phyloP scores from a whole-genome alignment of 148 eudicot genomes.

The Chenopodium formosanum region DNA sequence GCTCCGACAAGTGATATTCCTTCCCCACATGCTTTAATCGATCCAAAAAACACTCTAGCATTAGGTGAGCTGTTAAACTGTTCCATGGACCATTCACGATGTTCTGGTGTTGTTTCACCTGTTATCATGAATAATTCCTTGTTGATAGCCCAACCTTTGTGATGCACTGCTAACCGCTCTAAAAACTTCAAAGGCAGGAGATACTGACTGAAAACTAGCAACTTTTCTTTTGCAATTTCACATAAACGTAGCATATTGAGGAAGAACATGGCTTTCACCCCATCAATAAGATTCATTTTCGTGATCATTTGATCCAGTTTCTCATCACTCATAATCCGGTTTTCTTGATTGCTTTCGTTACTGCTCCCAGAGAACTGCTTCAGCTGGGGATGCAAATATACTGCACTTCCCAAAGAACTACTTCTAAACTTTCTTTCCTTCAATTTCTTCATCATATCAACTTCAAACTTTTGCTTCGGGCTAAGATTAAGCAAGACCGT shows the following conservation, averaged over 20 bases:
- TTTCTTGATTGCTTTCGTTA: conserved; percentile 28
- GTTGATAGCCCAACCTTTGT: conserved; percentile 54
- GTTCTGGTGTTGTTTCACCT: conserved; percentile 56
- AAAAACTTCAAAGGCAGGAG: conserved; percentile 68
- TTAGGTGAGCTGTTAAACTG: conserved; percentile 59
- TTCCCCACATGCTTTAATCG: conserved; percentile 93
- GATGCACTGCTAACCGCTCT: conserved; percentile 47
- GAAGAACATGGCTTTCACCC: conserved; percentile 78
- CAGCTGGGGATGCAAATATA: conserved; percentile 68
- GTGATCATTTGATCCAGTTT: conserved; percentile 52
- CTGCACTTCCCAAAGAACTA: conserved; percentile 56
- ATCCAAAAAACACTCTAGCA: conserved; percentile 76
- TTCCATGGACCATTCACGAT: conserved; percentile 72
- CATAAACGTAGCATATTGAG: conserved; percentile 59
- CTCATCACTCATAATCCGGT: conserved; percentile 20
- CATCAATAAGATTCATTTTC: conserved; percentile 48
- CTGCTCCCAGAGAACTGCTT: conserved; percentile 44
- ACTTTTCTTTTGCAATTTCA: conserved; percentile 60
- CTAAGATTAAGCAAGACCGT: conserved; percentile 61
- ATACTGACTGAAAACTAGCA: conserved; percentile 75
- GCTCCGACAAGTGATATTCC: conserved; percentile 95
- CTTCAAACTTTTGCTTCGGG: conserved; percentile 50
- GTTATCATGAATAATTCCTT: conserved; percentile 67
- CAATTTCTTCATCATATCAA: conserved; percentile 40
- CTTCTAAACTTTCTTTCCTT: conserved; percentile 50